Base-by-base conservation (phyloP, 306 rosid genomes). In the Malus sylvestris region DNA sequence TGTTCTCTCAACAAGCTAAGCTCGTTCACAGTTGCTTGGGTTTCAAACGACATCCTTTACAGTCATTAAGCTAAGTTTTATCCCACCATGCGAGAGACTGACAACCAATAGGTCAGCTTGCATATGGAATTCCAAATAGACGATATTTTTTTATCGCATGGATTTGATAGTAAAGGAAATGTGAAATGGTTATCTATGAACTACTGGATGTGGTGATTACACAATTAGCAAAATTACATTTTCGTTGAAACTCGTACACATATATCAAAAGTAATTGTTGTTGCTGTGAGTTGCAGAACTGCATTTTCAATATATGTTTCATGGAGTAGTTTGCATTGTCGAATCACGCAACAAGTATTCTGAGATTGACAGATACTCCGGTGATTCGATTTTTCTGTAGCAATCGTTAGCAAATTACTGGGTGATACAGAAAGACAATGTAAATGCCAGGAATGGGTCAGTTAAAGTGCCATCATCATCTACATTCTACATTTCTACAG, bases 1-100 rank as follows among this genome's bases (percentile, higher is more conserved):
- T 84, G 89, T 84, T 82, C 65, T 90, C 58, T 76, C 88, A 20
- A 27, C 86, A 59, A 84, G 90, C 85, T 85, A 29, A 83, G 80
- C 58, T 63, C 59, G 7, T 73, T 27, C 9, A 7, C 44, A 42
- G 58, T 11, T 22, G 59, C 68, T 64, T 74, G 49, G 52, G 51
- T 77, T 69, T 73, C 8, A 22, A 57, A 15, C 44, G 30, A 64
- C 66, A 18, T 76, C 42, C 23, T 23, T 53, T 57, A 14, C 15
- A 15, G 51, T 33, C 25, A 16, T 20, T 30, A 72, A 45, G 76
- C 53, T 1, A 57, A 57, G 55, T 57, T 38, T 23, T 72, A 38
- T 22, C 53, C n/a, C 8, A 15, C 33, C 4, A 19, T 35, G 52
- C 52, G 58, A 38, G 67, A 33, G 38, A 57, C 16, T 0, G 55